Conservation (phyloP, 2,329 filamentous ascomycete genomes). For the Ophiocordyceps camponoti-floridani region DNA sequence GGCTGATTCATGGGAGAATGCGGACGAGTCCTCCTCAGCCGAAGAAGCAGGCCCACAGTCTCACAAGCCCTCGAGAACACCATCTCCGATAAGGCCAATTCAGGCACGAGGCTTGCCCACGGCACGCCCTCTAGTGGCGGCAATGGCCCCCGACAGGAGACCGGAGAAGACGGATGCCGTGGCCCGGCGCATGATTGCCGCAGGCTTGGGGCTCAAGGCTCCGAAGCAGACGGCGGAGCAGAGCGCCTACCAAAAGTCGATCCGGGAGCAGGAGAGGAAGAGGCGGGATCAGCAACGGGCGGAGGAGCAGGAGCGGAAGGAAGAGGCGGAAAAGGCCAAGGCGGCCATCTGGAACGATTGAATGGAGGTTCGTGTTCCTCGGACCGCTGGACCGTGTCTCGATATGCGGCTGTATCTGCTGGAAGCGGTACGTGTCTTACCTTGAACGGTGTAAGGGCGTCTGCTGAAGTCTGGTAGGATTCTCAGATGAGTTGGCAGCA, state of each 20-base stretch:
- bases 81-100: background rate
- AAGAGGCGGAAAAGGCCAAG: conserved; percentile 59
- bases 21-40: conserved; percentile 28
- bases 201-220: conserved; percentile 63
- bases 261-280: conserved; percentile 72
- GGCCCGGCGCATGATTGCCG: conserved; percentile 76
- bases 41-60: conserved; percentile 3
- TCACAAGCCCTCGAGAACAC: background rate
- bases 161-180: conserved; percentile 92
- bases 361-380: conserved; percentile 2
- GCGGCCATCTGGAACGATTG: conserved; percentile 72
- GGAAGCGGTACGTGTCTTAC: too few species aligned
- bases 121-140: too few species aligned
- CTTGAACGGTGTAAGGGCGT: too few species aligned
- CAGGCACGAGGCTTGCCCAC: too few species aligned
- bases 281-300: conserved; percentile 54
- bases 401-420: too few species aligned
- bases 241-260: conserved; percentile 63
- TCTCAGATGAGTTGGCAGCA: too few species aligned
- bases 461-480: too few species aligned
- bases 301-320: conserved; percentile 39
- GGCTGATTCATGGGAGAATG: conserved; percentile 36
- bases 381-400: too few species aligned
- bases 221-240: conserved; percentile 79
- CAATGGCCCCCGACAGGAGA: conserved; percentile 15